These are phyloP conservation scores for Aristolochia fimbriata DNA, from an alignment of 164 flowering plant species.

Conservation along the genomic window DNA sequence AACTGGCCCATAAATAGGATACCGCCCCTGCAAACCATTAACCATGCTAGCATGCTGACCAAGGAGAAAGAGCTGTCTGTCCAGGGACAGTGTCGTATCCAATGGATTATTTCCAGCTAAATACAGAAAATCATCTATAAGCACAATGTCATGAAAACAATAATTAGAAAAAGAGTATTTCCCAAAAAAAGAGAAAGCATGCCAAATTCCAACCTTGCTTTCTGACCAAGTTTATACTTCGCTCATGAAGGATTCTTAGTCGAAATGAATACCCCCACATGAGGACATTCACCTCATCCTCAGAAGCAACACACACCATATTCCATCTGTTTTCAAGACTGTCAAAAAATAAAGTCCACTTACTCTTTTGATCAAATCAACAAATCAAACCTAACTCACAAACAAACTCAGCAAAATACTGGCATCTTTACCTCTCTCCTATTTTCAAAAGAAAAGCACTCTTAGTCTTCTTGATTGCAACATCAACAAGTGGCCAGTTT, in stretches of 20 bases:
- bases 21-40: conserved; percentile 74
- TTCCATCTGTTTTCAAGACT: conserved; percentile 66
- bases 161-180: not conserved
- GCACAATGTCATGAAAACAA: conserved; percentile 5
- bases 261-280: conserved; percentile 88
- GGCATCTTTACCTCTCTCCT: conserved; percentile 61
- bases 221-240: conserved; percentile 55
- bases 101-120: conserved; percentile 36
- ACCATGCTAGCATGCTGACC: conserved; percentile 94
- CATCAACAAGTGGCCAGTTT: conserved; percentile 83
- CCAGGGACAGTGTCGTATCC: conserved; percentile 38
- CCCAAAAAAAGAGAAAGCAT: not conserved
- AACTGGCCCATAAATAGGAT: conserved; percentile 66
- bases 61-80: conserved; percentile 50
- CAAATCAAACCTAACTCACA: not conserved
- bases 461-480: conserved; percentile 81
- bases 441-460: conserved; percentile 78
- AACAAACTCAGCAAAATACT: not conserved
- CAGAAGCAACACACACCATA: conserved; percentile 57
- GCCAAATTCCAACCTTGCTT: conserved; percentile 33
- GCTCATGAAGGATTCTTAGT: conserved; percentile 81
- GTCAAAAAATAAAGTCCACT: conserved; percentile 14
- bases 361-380: not conserved
- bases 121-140: conserved; percentile 1
- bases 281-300: conserved; percentile 69